Base-by-base conservation (phyloP, 2,329 filamentous ascomycete genomes). In the Elsinoe batatas region DNA sequence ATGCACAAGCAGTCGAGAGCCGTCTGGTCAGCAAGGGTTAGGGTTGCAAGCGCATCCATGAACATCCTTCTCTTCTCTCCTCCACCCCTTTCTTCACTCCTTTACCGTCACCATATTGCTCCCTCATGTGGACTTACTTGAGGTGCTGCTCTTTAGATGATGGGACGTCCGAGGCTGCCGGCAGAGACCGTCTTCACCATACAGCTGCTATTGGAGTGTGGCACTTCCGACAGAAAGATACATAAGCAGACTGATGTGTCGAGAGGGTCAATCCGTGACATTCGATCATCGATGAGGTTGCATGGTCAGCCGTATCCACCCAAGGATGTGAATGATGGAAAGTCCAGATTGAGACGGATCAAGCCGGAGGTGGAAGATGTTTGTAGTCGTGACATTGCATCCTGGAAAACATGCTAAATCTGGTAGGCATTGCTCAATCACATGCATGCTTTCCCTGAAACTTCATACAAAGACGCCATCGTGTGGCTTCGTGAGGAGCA, bases 401-500 rank as follows among this genome's bases (percentile, higher is more conserved):
- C 20, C 26, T 12, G 5, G 17, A 22, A 44, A 3, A 7, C 18
- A 26, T 44, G 40, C 40, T 44, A 15, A 44, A 44, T 7, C 20
- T 26, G 7, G 17, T 12, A 49, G 44, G 44, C 44, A 33, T 18
- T 49, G 7, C 7, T 49, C 26, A 26, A 33, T 11, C 44, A 49
- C 33, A 10, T 49, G 18, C 5, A 49, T 17, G 6, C 11, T 8
- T 17, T 17, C 13, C 44, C 42, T 15, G 15, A 17, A 3, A 35
- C 15, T 3, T 30, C 6, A n/a, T 35, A 49, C 15, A 33, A 33
- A 17, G 44, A 49, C 6, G 18, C 26, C 1, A 20, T 49, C 22
- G 10, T 17, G 17, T 49, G 44, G 44, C 44, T 49, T 13, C 44
- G 44, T 35, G 44, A 35, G n/a, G 44, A 49, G 32, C 44, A 49